A percentile compares a stretch with the other conserved stretches of the same genome.
These are phyloP conservation scores for Calonectria henricotiae DNA, from an alignment of 2,329 filamentous ascomycete species.

Conservation along the genomic window DNA sequence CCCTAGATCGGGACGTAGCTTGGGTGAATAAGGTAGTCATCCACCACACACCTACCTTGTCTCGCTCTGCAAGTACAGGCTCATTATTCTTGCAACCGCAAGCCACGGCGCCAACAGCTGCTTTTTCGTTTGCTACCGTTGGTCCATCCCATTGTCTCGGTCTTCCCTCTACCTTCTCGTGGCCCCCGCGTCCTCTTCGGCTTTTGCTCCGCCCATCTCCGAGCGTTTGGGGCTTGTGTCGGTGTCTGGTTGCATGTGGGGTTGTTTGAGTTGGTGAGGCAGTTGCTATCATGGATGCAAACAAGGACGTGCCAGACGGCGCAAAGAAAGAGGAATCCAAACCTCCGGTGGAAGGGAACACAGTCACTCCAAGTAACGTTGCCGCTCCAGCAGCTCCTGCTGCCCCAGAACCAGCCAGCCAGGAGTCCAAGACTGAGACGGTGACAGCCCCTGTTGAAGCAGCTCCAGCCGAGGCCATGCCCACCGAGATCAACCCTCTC, in stretches of 20 bases:
- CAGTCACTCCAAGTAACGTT: not conserved
- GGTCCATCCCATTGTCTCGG: constrained; percentile 1
- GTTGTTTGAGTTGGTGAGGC: constrained; percentile 35
- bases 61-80: constrained; percentile 29
- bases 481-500: constrained; percentile 4
- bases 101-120: constrained; percentile 29
- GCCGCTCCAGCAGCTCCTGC: not conserved
- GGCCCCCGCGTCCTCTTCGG: constrained; percentile 10
- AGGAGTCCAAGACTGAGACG: constrained; percentile 25
- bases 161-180: not conserved
- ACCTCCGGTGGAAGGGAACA: constrained; percentile 25
- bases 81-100: constrained; percentile 34
- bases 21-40: constrained; percentile 31
- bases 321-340: constrained; percentile 49
- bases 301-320: constrained; percentile 47
- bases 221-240: constrained; percentile 27
- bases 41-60: constrained; percentile 32
- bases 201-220: constrained; percentile 9
- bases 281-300: constrained; percentile 44
- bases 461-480: constrained; percentile 9
- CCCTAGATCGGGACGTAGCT: constrained; percentile 17
- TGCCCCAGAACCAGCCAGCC: not conserved
- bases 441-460: constrained; percentile 15
- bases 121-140: constrained; percentile 20
- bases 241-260: constrained; percentile 37